Percentiles rank a stretch among this genome's conserved stretches.
Evolutionary conservation across 208 protist genomes (phyloP).

Genomic region (Trypanosoma mega): DNA sequence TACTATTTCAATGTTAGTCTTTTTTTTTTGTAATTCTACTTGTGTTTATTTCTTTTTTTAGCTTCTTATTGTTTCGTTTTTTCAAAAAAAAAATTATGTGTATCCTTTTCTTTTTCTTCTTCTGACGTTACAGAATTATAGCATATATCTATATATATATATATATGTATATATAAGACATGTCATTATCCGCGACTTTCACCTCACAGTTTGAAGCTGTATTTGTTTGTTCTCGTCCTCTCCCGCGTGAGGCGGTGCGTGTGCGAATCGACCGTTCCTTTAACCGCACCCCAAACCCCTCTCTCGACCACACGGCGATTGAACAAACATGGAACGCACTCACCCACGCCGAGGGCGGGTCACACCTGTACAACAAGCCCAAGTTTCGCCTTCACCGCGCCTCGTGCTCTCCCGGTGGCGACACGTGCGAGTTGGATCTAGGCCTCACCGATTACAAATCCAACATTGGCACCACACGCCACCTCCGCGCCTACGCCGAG

Average conservation of each 20-base stretch:
- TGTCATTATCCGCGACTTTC: too few species aligned
- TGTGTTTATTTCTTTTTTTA: too few species aligned
- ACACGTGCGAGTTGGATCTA: conserved; percentile 26
- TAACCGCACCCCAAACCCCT: conserved; percentile 20
- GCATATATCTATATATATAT: too few species aligned
- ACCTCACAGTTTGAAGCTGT: not conserved
- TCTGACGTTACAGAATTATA: too few species aligned
- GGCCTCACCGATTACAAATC: conserved; percentile 57
- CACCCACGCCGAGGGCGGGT: not conserved
- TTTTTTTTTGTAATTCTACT: not conserved
- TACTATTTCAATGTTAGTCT: not conserved
- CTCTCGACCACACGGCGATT: conserved; percentile 19
- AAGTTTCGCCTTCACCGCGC: conserved; percentile 46
- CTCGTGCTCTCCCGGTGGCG: not conserved
- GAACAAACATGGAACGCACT: conserved; percentile 29
- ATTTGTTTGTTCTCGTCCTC: conserved; percentile 3
- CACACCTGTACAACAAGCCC: conserved; percentile 38
- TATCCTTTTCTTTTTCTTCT: too few species aligned
- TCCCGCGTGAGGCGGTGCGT: conserved; percentile 3
- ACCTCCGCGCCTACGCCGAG: conserved; percentile 16
- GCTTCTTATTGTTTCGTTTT: too few species aligned
- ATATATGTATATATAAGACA: too few species aligned
- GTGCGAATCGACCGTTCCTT: conserved; percentile 13
- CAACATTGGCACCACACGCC: conserved; percentile 32
- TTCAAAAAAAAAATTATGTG: too few species aligned